Conservation (phyloP, 805 yeast genomes). For the Candida sonorensis region DNA sequence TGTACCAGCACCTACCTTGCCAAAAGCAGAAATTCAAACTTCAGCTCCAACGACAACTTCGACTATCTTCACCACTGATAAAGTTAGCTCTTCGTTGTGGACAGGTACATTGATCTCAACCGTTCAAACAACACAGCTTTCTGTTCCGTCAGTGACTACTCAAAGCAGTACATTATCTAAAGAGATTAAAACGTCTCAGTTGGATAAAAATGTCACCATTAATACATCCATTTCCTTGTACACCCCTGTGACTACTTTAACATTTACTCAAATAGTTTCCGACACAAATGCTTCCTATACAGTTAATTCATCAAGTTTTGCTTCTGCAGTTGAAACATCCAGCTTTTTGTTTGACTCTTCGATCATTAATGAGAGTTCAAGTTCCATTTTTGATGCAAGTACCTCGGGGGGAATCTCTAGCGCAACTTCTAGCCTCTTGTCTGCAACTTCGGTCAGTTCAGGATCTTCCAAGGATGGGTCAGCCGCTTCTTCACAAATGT, state of each 20-base stretch:
- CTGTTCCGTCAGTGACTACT: constrained; percentile 2
- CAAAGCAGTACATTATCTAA: constrained; percentile 16
- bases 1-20: too few species aligned
- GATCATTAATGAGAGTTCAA: too few species aligned
- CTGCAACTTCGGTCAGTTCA: too few species aligned
- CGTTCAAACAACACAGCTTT: neutral
- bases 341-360: too few species aligned
- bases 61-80: constrained; percentile 2
- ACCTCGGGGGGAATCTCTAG: too few species aligned
- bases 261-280: too few species aligned
- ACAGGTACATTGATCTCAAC: constrained; percentile 8
- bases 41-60: constrained; percentile 8
- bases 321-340: neutral
- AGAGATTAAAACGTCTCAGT: constrained; percentile 20
- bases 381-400: too few species aligned
- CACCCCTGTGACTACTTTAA: neutral
- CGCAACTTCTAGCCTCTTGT: too few species aligned
- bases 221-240: constrained; percentile 1
- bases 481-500: too few species aligned
- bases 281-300: too few species aligned
- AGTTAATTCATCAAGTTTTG: neutral
- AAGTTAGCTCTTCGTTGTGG: constrained; percentile 1
- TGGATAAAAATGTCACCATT: constrained; percentile 16
- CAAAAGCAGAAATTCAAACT: constrained; percentile 4
- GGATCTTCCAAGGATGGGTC: too few species aligned